Percentiles rank a stretch among this genome's conserved stretches.
phyloP scores from a whole-genome alignment of 2,329 filamentous ascomycete genomes.

The Penicillium sclerotigenum region DNA sequence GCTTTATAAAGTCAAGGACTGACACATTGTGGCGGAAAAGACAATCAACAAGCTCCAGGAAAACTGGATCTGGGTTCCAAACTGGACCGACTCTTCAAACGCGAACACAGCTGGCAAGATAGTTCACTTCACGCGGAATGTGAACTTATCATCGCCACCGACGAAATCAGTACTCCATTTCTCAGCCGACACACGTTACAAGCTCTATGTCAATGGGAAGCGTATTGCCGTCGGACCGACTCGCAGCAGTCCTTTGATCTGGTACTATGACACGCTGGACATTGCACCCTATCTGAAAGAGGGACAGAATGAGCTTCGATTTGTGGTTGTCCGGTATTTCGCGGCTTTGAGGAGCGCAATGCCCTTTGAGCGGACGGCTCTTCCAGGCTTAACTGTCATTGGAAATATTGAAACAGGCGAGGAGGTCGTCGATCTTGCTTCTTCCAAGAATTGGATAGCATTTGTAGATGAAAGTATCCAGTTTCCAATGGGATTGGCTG shows the following conservation, averaged over 20 bases:
- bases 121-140: not conserved
- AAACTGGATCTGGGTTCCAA: not conserved
- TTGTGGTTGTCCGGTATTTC: slow-evolving; percentile 30
- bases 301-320: slow-evolving; percentile 24
- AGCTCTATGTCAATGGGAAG: slow-evolving; percentile 41
- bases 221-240: slow-evolving; percentile 39
- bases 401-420: slow-evolving; percentile 18
- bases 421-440: slow-evolving; percentile 14
- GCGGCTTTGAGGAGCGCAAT: slow-evolving; percentile 26
- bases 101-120: slow-evolving; percentile 2
- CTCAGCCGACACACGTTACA: slow-evolving; percentile 46
- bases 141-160: slow-evolving; percentile 21
- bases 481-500: slow-evolving; percentile 29
- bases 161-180: slow-evolving; percentile 26
- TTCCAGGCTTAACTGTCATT: slow-evolving; percentile 30
- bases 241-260: slow-evolving; percentile 34
- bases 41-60: not conserved
- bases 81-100: not conserved
- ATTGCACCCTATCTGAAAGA: slow-evolving; percentile 22
- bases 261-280: slow-evolving; percentile 34
- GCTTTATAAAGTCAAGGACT: not conserved
- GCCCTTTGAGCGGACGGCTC: slow-evolving; percentile 28
- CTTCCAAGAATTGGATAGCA: slow-evolving; percentile 16
- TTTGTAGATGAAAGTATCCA: slow-evolving; percentile 18
- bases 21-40: not conserved